phyloP scores from a whole-genome alignment of 176 grass and related monocot genomes.

The Aegilops tauschii region DNA sequence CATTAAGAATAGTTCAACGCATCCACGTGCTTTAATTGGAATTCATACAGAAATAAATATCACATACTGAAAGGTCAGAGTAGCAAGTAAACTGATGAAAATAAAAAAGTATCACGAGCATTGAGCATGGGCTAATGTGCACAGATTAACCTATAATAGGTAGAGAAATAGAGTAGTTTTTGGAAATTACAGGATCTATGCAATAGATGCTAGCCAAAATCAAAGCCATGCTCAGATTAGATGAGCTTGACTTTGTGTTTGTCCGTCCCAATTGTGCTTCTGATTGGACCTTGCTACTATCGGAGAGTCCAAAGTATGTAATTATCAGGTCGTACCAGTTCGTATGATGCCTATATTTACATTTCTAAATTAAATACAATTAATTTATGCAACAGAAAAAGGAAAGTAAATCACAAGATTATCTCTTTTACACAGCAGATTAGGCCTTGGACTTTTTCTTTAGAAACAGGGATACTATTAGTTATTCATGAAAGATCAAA shows the following conservation, averaged over 20 bases:
- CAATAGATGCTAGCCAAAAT: slow-evolving; percentile 6
- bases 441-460: too few relatives aligned
- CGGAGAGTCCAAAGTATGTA: too few relatives aligned
- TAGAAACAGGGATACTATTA: too few relatives aligned
- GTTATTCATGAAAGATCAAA: too few relatives aligned
- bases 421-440: too few relatives aligned
- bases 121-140: background rate
- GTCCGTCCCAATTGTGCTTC: background rate
- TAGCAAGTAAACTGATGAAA: slow-evolving; percentile 6
- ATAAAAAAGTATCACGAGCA: slow-evolving; percentile 11
- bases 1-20: slow-evolving; percentile 17
- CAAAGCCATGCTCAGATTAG: background rate
- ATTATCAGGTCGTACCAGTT: too few relatives aligned
- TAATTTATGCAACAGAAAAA: too few relatives aligned
- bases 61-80: slow-evolving; percentile 12
- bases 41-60: slow-evolving; percentile 7
- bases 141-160: background rate
- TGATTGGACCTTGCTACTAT: too few relatives aligned
- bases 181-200: background rate
- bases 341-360: too few relatives aligned
- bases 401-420: too few relatives aligned
- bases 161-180: slow-evolving; percentile 4
- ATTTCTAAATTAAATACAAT: too few relatives aligned
- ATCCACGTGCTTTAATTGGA: slow-evolving; percentile 5
- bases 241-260: background rate